A percentile compares a stretch with the other conserved stretches of the same genome.
Conservation (phyloP, 768 basidiomycete genomes). For the Suillus clintonianus region DNA sequence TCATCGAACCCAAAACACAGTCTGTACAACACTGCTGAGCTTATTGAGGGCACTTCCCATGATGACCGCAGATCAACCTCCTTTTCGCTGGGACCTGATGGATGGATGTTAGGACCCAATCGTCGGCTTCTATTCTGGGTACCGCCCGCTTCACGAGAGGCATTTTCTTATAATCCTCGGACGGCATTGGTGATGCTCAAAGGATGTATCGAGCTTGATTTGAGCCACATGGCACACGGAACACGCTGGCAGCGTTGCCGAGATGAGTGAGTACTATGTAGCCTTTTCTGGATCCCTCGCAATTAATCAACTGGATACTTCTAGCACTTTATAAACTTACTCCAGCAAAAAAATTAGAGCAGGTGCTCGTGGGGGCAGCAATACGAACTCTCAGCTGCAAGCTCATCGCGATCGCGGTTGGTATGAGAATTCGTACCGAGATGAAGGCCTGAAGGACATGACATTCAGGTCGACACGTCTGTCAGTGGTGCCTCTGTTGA, state of each 20-base stretch:
- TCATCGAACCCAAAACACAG: neutral
- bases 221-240: slow-evolving; percentile 6
- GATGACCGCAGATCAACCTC: neutral
- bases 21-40: neutral
- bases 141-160: slow-evolving; percentile 1
- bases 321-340: neutral
- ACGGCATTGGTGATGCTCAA: slow-evolving; percentile 1
- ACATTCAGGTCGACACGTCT: neutral
- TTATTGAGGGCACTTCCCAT: neutral
- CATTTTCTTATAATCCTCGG: slow-evolving; percentile 1
- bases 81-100: slow-evolving; percentile 1
- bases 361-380: too few species aligned
- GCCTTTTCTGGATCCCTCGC: neutral
- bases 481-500: neutral
- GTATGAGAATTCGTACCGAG: neutral
- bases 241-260: neutral
- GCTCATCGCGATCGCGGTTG: neutral
- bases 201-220: slow-evolving; percentile 2
- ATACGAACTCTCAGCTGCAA: too few species aligned
- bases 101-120: slow-evolving; percentile 6
- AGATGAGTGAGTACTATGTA: neutral
- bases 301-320: neutral
- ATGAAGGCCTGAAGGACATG: neutral
- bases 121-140: slow-evolving; percentile 7
- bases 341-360: too few species aligned